These are phyloP conservation scores for Thermomucor indicae-seudaticae DNA, from an alignment of 371 early-diverging fungal genomes.

Conservation along the genomic window DNA sequence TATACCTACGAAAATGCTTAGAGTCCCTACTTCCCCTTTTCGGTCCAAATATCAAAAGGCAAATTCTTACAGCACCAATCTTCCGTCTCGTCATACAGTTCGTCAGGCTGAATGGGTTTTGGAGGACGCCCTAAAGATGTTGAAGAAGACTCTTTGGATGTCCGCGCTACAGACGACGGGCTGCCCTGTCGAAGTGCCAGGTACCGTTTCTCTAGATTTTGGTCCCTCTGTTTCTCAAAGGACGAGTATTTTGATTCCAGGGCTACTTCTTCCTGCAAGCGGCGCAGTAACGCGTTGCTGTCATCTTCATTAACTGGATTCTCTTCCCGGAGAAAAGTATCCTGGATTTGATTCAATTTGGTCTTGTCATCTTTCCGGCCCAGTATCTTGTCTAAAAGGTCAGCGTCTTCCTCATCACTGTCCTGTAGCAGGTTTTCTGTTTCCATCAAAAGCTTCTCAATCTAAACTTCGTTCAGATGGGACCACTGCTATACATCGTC, in stretches of 20 bases:
- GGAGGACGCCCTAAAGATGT: slow-evolving; percentile 31
- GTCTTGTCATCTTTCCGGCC: neutral
- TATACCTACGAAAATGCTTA: too few species aligned
- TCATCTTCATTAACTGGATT: slow-evolving; percentile 21
- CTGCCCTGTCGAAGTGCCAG: slow-evolving; percentile 23
- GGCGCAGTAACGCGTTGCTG: slow-evolving; percentile 27
- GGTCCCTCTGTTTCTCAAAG: slow-evolving; percentile 24
- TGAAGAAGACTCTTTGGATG: neutral
- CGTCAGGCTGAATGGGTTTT: slow-evolving; percentile 28
- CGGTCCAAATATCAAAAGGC: neutral
- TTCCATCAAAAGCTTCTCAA: slow-evolving; percentile 13
- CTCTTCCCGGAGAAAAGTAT: slow-evolving; percentile 16
- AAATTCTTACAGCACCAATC: slow-evolving; percentile 60
- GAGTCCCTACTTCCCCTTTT: too few species aligned
- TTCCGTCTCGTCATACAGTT: slow-evolving; percentile 46
- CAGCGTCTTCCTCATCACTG: slow-evolving; percentile 6
- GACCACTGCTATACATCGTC: neutral
- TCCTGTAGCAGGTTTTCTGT: neutral
- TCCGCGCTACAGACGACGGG: neutral
- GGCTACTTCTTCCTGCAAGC: slow-evolving; percentile 30
- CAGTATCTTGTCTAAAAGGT: slow-evolving; percentile 14
- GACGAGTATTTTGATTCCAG: slow-evolving; percentile 41
- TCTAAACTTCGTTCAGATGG: slow-evolving; percentile 1
- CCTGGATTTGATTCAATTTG: slow-evolving; percentile 12
- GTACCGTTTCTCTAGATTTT: slow-evolving; percentile 34